Percentiles rank a stretch among this genome's conserved stretches.
Evolutionary conservation across 2,329 filamentous ascomycete species (phyloP).

Genomic region (Whalleya microplaca): DNA sequence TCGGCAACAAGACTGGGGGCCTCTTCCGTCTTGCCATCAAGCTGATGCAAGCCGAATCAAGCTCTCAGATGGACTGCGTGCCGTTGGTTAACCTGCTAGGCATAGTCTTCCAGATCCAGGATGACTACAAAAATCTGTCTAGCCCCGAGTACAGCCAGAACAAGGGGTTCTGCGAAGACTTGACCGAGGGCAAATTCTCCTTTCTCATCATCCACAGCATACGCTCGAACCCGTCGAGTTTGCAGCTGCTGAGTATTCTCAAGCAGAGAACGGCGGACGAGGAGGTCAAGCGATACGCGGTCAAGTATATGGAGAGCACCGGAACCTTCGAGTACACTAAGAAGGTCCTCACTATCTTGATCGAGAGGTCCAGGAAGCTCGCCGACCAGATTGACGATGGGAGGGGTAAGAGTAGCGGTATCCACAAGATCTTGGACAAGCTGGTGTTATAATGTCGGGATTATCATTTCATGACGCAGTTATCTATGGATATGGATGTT

Average conservation of each 20-base stretch:
- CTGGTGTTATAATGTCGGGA: slow-evolving; percentile 48
- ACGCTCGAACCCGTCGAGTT: slow-evolving; percentile 71
- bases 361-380: slow-evolving; percentile 64
- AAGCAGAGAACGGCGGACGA: slow-evolving; percentile 86
- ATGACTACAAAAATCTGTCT: slow-evolving; percentile 91
- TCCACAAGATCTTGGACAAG: slow-evolving; percentile 71
- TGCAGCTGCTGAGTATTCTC: slow-evolving; percentile 87
- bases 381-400: slow-evolving; percentile 68
- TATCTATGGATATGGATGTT: background rate
- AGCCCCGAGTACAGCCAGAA: slow-evolving; percentile 77
- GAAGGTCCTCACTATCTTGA: slow-evolving; percentile 66
- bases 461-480: background rate
- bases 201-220: slow-evolving; percentile 96
- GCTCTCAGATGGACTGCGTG: slow-evolving; percentile 66
- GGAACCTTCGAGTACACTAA: slow-evolving; percentile 89
- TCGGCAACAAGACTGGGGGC: slow-evolving; percentile 87
- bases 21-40: slow-evolving; percentile 84
- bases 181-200: slow-evolving; percentile 96
- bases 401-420: slow-evolving; percentile 56
- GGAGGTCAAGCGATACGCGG: slow-evolving; percentile 88
- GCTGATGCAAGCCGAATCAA: slow-evolving; percentile 80
- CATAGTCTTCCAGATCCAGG: slow-evolving; percentile 86
- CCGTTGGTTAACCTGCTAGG: slow-evolving; percentile 85
- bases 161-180: slow-evolving; percentile 92
- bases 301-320: slow-evolving; percentile 86